phyloP scores from a whole-genome alignment of 1,139 yeast species.

The Geotrichum carabidarum region DNA sequence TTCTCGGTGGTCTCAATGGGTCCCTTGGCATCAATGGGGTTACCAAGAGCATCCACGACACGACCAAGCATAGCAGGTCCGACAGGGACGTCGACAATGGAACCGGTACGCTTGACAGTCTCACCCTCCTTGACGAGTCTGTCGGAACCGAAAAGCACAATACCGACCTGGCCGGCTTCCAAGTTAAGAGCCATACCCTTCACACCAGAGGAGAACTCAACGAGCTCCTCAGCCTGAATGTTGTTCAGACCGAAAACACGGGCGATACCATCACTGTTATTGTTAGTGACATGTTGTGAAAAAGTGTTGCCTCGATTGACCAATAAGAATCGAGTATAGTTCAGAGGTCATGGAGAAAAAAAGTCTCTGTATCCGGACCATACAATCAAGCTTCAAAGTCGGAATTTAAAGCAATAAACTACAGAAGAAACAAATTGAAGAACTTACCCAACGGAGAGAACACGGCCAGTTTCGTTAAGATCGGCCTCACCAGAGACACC shows the following conservation, averaged over 20 bases:
- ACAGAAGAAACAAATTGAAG: constrained; percentile 1
- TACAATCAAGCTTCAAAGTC: background rate
- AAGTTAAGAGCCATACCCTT: constrained; percentile 99
- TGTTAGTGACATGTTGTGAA: too few relatives aligned
- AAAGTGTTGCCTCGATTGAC: constrained; percentile 8
- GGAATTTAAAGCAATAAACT: background rate
- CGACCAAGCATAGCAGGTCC: constrained; percentile 98
- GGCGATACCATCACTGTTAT: constrained; percentile 95
- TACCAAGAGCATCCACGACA: constrained; percentile 99
- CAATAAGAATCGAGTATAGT: constrained; percentile 13
- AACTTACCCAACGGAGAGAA: constrained; percentile 89
- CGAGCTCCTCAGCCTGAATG: constrained; percentile 99
- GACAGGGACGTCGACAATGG: constrained; percentile 98
- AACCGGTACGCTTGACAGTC: constrained; percentile 99
- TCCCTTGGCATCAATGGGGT: constrained; percentile 99
- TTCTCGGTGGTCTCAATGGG: constrained; percentile 83
- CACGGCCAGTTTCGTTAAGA: constrained; percentile 99
- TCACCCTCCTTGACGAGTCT: constrained; percentile 99
- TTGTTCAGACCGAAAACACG: constrained; percentile 99
- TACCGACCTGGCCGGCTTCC: constrained; percentile 99
- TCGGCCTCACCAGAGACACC: constrained; percentile 97
- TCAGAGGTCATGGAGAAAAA: background rate
- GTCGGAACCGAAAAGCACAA: constrained; percentile 99
- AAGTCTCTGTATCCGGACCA: background rate
- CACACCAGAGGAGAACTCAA: constrained; percentile 98